Evolutionary conservation across 805 yeast genomes (phyloP).

Genomic region (Isabelozyma heimii): DNA sequence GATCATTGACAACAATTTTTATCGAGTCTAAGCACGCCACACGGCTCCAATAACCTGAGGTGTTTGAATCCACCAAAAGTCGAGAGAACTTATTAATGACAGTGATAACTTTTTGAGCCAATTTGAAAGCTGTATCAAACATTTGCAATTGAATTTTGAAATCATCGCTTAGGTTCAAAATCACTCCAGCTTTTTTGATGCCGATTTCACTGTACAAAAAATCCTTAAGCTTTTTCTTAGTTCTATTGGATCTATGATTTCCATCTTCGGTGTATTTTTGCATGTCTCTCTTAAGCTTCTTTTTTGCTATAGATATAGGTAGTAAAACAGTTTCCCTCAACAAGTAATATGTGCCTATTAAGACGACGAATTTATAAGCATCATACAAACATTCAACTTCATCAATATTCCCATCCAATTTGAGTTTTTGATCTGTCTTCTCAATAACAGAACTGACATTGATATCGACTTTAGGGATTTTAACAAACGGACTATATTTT

Average conservation of each 20-base stretch:
- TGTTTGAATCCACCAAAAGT: conserved; percentile 48
- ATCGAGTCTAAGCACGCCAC: conserved; percentile 39
- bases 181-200: conserved; percentile 17
- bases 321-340: conserved; percentile 24
- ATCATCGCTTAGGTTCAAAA: conserved; percentile 44
- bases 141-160: conserved; percentile 49
- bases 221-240: conserved; percentile 3
- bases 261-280: conserved; percentile 5
- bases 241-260: not conserved
- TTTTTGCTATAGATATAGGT: conserved; percentile 24
- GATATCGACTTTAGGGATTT: conserved; percentile 18
- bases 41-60: conserved; percentile 48
- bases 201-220: conserved; percentile 10
- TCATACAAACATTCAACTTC: conserved; percentile 20
- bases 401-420: conserved; percentile 10
- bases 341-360: conserved; percentile 32
- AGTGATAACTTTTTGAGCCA: conserved; percentile 5
- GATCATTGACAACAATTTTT: conserved; percentile 8
- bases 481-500: conserved; percentile 10
- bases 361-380: conserved; percentile 26
- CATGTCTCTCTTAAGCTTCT: conserved; percentile 21
- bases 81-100: conserved; percentile 30
- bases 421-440: conserved; percentile 8
- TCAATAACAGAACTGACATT: conserved; percentile 6
- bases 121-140: conserved; percentile 11